Conservation (phyloP, 192 early-diverging fungal genomes). For the Gigaspora rosea region DNA sequence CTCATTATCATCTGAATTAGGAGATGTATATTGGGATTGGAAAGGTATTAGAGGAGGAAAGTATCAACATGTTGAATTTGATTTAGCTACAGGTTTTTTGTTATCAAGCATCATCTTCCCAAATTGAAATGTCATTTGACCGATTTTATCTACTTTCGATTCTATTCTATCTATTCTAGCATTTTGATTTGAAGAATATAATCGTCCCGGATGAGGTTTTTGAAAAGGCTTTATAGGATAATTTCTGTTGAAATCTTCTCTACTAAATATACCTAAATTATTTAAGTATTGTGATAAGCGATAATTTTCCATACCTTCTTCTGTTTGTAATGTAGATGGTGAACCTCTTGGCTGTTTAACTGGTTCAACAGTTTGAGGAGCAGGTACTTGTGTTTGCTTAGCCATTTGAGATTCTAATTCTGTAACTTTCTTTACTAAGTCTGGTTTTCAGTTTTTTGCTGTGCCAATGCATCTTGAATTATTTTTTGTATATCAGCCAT, state of each 20-base stretch:
- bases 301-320: background rate
- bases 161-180: background rate
- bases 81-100: too few relatives aligned
- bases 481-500: background rate
- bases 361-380: background rate
- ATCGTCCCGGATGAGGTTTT: background rate
- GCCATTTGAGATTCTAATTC: too few relatives aligned
- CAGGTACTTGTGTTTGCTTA: background rate
- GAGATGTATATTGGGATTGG: too few relatives aligned
- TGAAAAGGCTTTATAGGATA: background rate
- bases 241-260: background rate
- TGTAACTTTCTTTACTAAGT: too few relatives aligned
- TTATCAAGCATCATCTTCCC: too few relatives aligned
- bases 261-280: background rate
- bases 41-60: too few relatives aligned
- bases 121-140: too few relatives aligned
- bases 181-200: background rate
- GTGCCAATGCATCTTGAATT: background rate
- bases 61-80: too few relatives aligned
- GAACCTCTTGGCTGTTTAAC: background rate
- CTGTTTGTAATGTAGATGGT: background rate
- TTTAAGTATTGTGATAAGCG: background rate
- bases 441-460: background rate
- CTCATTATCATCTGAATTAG: too few relatives aligned
- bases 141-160: too few relatives aligned